phyloP scores from a whole-genome alignment of 352 stramenopile species.

The Pythium grandisporangium region DNA sequence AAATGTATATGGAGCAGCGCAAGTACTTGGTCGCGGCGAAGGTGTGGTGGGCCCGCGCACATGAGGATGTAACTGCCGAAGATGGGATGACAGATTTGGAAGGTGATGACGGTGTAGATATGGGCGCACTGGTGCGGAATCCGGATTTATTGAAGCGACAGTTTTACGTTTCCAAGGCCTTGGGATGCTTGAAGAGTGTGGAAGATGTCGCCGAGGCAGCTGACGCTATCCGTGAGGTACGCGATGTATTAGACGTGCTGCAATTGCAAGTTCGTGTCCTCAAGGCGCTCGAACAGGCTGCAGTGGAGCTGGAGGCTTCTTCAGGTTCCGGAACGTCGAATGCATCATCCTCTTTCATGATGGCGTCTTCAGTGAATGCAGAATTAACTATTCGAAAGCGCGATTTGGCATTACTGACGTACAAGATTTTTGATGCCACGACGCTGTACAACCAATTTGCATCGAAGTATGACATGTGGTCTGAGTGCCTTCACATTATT shows the following conservation, averaged over 20 bases:
- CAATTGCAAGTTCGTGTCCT: constrained; percentile 77
- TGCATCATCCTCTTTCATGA: constrained; percentile 9
- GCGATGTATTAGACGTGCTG: constrained; percentile 74
- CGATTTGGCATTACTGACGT: constrained; percentile 63
- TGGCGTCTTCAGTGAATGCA: constrained; percentile 17
- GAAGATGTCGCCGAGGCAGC: constrained; percentile 59
- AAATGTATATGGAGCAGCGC: constrained; percentile 82
- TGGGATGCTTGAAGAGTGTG: constrained; percentile 70
- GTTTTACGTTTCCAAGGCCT: constrained; percentile 73
- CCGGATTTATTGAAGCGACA: constrained; percentile 74
- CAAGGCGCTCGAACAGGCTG: constrained; percentile 61
- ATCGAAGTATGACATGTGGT: constrained; percentile 82
- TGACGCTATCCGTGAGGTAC: constrained; percentile 70
- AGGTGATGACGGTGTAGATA: constrained; percentile 30
- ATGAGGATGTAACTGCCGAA: constrained; percentile 32
- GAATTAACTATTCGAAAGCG: constrained; percentile 37
- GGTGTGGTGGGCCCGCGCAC: constrained; percentile 71
- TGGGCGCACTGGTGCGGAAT: constrained; percentile 42
- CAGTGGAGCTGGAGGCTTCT: constrained; percentile 52
- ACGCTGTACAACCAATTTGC: constrained; percentile 83
- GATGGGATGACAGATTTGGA: constrained; percentile 25
- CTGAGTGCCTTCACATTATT: constrained; percentile 81
- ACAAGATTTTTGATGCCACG: constrained; percentile 71
- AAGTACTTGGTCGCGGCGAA: constrained; percentile 80
- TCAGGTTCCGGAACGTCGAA: background rate